Conservation (phyloP, 352 stramenopile genomes). For the Phytopythium cucurbitacearum region DNA sequence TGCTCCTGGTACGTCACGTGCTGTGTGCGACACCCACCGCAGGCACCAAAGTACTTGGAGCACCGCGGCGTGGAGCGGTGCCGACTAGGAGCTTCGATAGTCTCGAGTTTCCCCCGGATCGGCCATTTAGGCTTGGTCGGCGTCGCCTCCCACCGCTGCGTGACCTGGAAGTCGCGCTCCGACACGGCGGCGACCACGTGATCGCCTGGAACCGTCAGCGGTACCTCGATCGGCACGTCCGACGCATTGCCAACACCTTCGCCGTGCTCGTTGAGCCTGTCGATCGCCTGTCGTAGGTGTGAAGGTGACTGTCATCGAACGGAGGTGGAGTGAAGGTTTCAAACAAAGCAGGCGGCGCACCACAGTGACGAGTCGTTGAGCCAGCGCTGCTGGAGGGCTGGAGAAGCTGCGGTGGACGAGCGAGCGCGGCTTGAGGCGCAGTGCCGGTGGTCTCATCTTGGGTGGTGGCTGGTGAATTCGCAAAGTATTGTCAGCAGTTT, state of each 20-base stretch:
- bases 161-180: constrained; percentile 34
- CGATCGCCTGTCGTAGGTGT: too few relatives aligned
- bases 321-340: too few relatives aligned
- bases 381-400: neutral
- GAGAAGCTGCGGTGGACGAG: constrained; percentile 4
- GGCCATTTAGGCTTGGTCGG: constrained; percentile 15
- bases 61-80: constrained; percentile 36
- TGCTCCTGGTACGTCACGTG: constrained; percentile 57
- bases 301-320: too few relatives aligned
- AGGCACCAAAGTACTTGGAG: constrained; percentile 55
- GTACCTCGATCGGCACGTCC: constrained; percentile 33
- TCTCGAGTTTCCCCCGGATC: constrained; percentile 35
- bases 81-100: constrained; percentile 20
- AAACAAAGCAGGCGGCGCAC: constrained; percentile 3
- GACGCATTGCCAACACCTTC: constrained; percentile 29
- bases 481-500: too few relatives aligned
- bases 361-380: constrained; percentile 14
- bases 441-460: too few relatives aligned
- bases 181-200: constrained; percentile 41
- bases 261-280: constrained; percentile 44
- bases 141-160: constrained; percentile 13
- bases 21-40: constrained; percentile 69
- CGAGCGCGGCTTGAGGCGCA: neutral
- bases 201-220: constrained; percentile 55
- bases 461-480: too few relatives aligned